phyloP scores from a whole-genome alignment of 2,329 filamentous ascomycete species.

The Hirsutella rhossiliensis region DNA sequence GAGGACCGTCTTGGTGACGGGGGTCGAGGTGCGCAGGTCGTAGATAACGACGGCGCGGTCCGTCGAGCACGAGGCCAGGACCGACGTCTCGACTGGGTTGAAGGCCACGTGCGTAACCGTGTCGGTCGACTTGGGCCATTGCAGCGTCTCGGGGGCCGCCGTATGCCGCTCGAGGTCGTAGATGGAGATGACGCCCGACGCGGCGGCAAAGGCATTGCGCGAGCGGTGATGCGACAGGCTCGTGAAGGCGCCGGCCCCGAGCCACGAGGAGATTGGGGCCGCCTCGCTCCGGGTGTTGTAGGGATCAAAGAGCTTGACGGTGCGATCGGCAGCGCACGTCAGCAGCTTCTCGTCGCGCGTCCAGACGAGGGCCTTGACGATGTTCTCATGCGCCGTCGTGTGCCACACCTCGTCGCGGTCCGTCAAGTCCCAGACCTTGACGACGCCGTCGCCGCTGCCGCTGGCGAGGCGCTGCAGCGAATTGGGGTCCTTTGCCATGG shows the following conservation, averaged over 20 bases:
- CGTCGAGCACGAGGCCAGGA: conserved; percentile 73
- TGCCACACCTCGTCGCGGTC: conserved; percentile 65
- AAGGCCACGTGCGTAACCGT: conserved; percentile 83
- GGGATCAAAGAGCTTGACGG: conserved; percentile 85
- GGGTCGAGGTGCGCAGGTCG: conserved; percentile 76
- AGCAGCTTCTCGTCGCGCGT: conserved; percentile 75
- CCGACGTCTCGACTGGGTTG: conserved; percentile 87
- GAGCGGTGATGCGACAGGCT: conserved; percentile 72
- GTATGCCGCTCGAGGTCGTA: conserved; percentile 79
- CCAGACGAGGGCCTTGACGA: conserved; percentile 87
- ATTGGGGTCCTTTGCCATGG: conserved; percentile 67
- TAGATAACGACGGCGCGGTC: conserved; percentile 85
- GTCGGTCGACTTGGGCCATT: conserved; percentile 80
- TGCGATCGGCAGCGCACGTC: conserved; percentile 75
- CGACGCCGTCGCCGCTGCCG: conserved; percentile 79
- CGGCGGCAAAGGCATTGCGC: conserved; percentile 66
- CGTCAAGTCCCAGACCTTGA: conserved; percentile 83
- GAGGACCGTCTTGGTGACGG: conserved; percentile 69
- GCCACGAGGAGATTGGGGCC: conserved; percentile 71
- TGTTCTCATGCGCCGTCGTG: conserved; percentile 76
- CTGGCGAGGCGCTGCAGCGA: conserved; percentile 66
- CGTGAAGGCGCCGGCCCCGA: conserved; percentile 74
- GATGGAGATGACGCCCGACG: conserved; percentile 68
- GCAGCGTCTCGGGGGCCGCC: conserved; percentile 67
- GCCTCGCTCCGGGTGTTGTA: conserved; percentile 59